Evolutionary conservation across 768 basidiomycete genomes (phyloP).

Genomic region (Leccinum sublutescens): DNA sequence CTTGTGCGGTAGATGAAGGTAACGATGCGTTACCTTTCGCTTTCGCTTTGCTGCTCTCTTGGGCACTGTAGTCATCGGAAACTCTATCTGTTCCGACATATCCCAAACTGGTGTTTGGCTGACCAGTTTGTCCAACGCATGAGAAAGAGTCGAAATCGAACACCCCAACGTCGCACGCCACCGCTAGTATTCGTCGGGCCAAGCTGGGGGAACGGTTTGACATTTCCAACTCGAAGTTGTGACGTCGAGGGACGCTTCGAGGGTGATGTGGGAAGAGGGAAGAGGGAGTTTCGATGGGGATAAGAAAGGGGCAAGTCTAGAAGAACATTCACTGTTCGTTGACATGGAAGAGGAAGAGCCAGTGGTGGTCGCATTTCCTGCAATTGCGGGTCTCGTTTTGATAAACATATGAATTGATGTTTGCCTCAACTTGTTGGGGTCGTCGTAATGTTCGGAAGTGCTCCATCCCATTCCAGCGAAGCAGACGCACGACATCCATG

Average conservation of each 20-base stretch:
- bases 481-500: too few relatives aligned
- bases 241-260: constrained; percentile 13
- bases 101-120: constrained; percentile 70
- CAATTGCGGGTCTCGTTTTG: constrained; percentile 8
- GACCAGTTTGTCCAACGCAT: constrained; percentile 68
- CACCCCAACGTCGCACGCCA: constrained; percentile 20
- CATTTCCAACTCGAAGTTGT: constrained; percentile 2
- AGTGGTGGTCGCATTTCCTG: too few relatives aligned
- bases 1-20: constrained; percentile 9
- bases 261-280: constrained; percentile 13
- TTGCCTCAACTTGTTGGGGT: too few relatives aligned
- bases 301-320: constrained; percentile 1
- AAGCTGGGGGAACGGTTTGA: constrained; percentile 4
- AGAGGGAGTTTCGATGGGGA: constrained; percentile 34
- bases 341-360: constrained; percentile 3
- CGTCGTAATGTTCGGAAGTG: too few relatives aligned
- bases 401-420: constrained; percentile 25
- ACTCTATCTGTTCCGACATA: constrained; percentile 39
- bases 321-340: constrained; percentile 8
- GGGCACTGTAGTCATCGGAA: not conserved
- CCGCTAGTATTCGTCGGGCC: constrained; percentile 1
- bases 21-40: constrained; percentile 25
- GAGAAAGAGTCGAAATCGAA: constrained; percentile 62
- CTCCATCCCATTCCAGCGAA: too few relatives aligned
- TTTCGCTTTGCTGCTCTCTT: constrained; percentile 14